These are phyloP conservation scores for Rhododendron vialii DNA, from an alignment of 148 eudicot genomes.

Conservation along the genomic window DNA sequence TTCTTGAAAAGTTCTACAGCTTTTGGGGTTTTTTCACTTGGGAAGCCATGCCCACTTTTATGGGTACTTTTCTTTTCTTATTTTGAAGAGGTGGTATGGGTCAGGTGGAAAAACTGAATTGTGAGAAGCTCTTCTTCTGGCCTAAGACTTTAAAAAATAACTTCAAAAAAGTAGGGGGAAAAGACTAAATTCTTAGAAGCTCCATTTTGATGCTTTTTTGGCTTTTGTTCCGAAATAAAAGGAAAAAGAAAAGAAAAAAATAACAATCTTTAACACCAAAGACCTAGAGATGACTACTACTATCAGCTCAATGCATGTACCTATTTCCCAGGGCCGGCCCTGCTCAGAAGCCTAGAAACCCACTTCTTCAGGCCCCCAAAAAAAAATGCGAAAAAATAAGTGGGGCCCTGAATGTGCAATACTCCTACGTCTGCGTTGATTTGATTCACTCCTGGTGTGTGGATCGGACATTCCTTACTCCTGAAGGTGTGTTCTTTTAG, in stretches of 20 bases:
- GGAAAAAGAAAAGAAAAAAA: not conserved
- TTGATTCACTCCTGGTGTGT: not conserved
- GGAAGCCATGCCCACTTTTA: not conserved
- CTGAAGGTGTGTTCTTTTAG: not conserved
- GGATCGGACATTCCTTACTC: not conserved
- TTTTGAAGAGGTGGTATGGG: not conserved
- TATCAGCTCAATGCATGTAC: constrained; percentile 1
- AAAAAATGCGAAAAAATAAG: not conserved
- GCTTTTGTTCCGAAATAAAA: not conserved
- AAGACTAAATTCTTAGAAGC: not conserved
- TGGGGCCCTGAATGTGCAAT: not conserved
- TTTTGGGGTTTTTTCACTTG: not conserved
- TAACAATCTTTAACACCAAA: not conserved
- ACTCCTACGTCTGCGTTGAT: not conserved
- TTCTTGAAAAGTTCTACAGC: not conserved
- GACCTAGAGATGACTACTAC: not conserved
- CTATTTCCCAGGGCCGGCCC: constrained; percentile 2
- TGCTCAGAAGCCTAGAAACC: not conserved
- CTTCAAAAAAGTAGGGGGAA: not conserved
- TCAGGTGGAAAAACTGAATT: not conserved
- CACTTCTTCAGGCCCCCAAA: not conserved
- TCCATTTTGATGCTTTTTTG: not conserved
- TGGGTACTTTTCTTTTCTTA: not conserved
- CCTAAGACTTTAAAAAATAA: not conserved
- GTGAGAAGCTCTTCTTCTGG: not conserved